Evolutionary conservation across 805 yeast genomes (phyloP), one percentile per base, ranked within the genome.

Genomic region (Candida insectalens): DNA sequence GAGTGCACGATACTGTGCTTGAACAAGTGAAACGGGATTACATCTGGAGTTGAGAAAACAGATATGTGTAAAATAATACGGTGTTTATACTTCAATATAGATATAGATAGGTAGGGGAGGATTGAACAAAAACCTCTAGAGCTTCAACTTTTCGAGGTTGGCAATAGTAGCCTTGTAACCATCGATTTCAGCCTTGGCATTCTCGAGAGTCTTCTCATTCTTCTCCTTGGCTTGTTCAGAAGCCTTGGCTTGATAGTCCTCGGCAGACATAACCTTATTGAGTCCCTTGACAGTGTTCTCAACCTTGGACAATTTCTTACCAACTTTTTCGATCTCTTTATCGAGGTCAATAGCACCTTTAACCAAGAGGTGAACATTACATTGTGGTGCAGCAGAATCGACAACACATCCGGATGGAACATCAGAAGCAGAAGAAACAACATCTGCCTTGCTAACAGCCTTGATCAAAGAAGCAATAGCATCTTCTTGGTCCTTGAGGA

Each of bases 281-380:
- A 83, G 68, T 50, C 72, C 69, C 42, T 67, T 69, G 51, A 73
- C 70, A 42, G 73, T 62, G 47, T 73, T 77, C 45, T 63, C 58
- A 29, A 79, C 72, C 58, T 79, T 81, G 39, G 59, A 69, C 49
- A 88, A 68, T 65, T 83, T 89, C 70, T 74, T 75, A 50, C 66
- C 59, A 25, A 87, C 92, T 70, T 89, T 92, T 46, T 66, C 53
- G 49, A 92, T 83, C 64, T 92, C 97, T 36, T 81, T 81, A 50
- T 87, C 96, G 46, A 88, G 72, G 58, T 89, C 96, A 46, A 92
- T 77, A 55, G 82, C 88, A 35, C 97, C 98, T 69, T 85, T 88
- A 37, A 89, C 96, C 55, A 92, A 69, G 20, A 89, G 74, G 50
- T 85, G 95, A 15, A 88, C 97, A 39, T 76, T 79, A 55, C 84